Base-by-base conservation (phyloP, 2,329 filamentous ascomycete species). In the Phialophora verrucosa region DNA sequence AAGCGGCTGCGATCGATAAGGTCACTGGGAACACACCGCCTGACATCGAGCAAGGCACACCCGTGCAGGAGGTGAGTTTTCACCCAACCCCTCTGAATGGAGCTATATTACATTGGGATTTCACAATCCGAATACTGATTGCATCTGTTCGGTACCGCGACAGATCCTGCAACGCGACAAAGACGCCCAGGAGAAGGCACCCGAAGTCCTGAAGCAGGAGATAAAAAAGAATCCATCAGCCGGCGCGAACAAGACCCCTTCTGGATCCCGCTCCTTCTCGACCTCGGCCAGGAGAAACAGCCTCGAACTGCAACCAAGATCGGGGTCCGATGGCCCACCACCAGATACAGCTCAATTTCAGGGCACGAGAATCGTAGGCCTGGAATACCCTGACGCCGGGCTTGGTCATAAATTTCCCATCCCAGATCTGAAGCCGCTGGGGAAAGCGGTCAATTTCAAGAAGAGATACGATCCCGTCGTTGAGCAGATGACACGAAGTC, bases 381-480 rank as follows among this genome's bases (percentile, higher is more conserved):
- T 73, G 29, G 64, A 70, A 20, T 73, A 73, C 44, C 71, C 71
- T 11, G 65, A 73, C 14, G 70, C 70, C 1, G 71, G 71, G 4
- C 77, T 83, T 14, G 91, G 91, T n/a, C 84, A 91, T 76, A 96
- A 94, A 76, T 97, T 92, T 74, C 87, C 87, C 3, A 81, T 92
- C 69, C 93, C 93, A 1, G 81, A 83, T 42, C 80, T 89, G 63
- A 42, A 61, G 49, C 59, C 90, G 6, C 82, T 93, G 60, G 85
- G 89, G 10, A 84, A 85, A 64, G 81, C 83, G 31, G 79, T 83
- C 64, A 84, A 91, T 79, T 81, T 94, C 73, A 91, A 93, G 78
- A 84, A 91, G 76, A 88, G 95, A 74, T 96, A 98, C 76, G 91
- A 97, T 76, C 88, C 91, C 1, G 84, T 97, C 7, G 83, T 98